Conservation (phyloP, 495 filamentous ascomycete species). For the Xylaria venustula region DNA sequence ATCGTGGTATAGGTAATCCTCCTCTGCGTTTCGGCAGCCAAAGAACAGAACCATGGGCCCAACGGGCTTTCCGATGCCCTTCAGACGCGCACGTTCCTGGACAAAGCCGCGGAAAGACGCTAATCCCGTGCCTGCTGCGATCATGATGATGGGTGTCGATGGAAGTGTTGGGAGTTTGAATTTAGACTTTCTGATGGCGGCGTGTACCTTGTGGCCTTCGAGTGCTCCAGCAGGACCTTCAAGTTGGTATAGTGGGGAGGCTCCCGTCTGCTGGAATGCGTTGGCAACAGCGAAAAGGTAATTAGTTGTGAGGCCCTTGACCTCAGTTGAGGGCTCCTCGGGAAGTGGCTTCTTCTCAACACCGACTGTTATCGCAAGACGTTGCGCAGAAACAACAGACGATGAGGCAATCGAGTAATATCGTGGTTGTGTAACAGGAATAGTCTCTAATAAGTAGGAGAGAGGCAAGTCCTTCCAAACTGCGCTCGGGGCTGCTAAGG, state of each 20-base stretch:
- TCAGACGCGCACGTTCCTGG: constrained; percentile 39
- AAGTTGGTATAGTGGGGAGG: constrained; percentile 44
- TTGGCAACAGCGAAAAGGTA: no score
- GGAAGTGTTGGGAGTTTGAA: constrained; percentile 43
- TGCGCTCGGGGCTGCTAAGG: constrained; percentile 23
- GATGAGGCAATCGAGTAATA: constrained; percentile 58
- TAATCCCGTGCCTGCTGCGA: constrained; percentile 49
- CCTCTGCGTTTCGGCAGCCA: constrained; percentile 40
- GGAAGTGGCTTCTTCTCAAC: no score
- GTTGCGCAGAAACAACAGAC: constrained; percentile 42
- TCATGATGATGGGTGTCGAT: constrained; percentile 42
- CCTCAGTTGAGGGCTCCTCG: no score
- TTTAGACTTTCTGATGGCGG: constrained; percentile 43
- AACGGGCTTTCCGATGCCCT: constrained; percentile 37
- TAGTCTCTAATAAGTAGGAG: constrained; percentile 44
- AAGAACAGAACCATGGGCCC: constrained; percentile 47
- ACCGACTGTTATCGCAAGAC: constrained; percentile 24
- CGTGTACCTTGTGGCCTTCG: constrained; percentile 34
- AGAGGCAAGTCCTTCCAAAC: constrained; percentile 43
- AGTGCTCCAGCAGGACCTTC: constrained; percentile 30
- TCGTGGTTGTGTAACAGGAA: constrained; percentile 44
- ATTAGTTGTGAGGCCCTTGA: no score
- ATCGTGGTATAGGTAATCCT: constrained; percentile 45
- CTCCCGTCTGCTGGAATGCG: no score
- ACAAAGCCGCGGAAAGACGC: constrained; percentile 51